phyloP scores from a whole-genome alignment of 2,329 filamentous ascomycete genomes.

The Orbilia ellipsospora region DNA sequence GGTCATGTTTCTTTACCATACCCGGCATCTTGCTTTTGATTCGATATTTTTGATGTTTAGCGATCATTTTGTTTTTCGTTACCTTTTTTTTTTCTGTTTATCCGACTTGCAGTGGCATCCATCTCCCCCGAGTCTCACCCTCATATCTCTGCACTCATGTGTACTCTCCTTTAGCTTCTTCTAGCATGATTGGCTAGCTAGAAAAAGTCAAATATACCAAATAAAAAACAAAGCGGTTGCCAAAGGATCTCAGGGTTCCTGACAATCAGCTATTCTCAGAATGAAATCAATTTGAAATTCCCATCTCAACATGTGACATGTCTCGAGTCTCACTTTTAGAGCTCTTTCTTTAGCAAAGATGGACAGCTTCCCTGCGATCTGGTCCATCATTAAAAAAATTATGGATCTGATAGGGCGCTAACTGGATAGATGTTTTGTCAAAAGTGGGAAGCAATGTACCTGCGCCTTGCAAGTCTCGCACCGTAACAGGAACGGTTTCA shows the following conservation, averaged over 20 bases:
- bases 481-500: constrained; percentile 51
- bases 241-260: constrained; percentile 12
- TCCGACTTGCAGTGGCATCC: constrained; percentile 23
- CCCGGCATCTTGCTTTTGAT: constrained; percentile 4
- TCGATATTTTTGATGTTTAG: constrained; percentile 39
- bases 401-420: background rate
- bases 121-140: background rate
- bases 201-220: constrained; percentile 11
- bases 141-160: constrained; percentile 15
- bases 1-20: constrained; percentile 29
- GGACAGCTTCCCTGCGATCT: background rate
- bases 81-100: constrained; percentile 24
- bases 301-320: constrained; percentile 10
- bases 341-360: background rate
- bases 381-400: background rate
- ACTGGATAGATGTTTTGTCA: background rate
- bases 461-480: constrained; percentile 13
- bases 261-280: constrained; percentile 35
- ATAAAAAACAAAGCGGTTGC: constrained; percentile 17
- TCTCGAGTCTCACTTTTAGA: constrained; percentile 15
- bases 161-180: constrained; percentile 26
- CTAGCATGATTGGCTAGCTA: constrained; percentile 11
- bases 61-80: constrained; percentile 20
- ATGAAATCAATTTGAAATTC: constrained; percentile 18
- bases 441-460: constrained; percentile 10